Conservation (phyloP, 345 rosid genomes). For the Populus davidiana region DNA sequence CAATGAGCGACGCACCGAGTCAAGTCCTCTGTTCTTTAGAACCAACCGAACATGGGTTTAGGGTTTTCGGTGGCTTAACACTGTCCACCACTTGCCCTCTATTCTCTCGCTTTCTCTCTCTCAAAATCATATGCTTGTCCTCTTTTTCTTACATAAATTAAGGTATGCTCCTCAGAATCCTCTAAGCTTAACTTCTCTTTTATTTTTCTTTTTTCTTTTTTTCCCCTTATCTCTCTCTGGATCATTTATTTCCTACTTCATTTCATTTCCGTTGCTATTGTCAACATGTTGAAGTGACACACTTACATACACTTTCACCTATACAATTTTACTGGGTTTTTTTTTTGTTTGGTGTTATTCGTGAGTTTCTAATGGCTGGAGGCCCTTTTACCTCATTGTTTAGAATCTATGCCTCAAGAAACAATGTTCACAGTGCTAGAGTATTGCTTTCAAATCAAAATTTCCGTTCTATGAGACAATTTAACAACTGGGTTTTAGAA, state of each 20-base stretch:
- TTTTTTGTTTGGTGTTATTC: not conserved
- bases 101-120: not conserved
- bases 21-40: not conserved
- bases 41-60: constrained; percentile 6
- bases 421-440: constrained; percentile 32
- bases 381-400: constrained; percentile 45
- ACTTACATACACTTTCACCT: no score
- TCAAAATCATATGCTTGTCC: not conserved
- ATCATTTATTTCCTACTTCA: not conserved
- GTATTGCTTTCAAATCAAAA: constrained; percentile 23
- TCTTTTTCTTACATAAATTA: not conserved
- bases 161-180: not conserved
- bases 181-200: not conserved
- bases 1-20: not conserved
- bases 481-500: constrained; percentile 21
- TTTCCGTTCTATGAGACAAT: constrained; percentile 39
- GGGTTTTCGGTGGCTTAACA: constrained; percentile 20
- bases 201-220: not conserved
- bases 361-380: constrained; percentile 42
- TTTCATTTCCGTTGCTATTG: not conserved
- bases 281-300: not conserved
- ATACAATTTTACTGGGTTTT: not conserved
- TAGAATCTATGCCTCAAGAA: constrained; percentile 39
- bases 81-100: constrained; percentile 11
- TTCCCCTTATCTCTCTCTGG: not conserved